Evolutionary conservation across 192 early-diverging fungal species (phyloP), one percentile per base, ranked within the genome.

Genomic region (Hyaloraphidium curvatum): DNA sequence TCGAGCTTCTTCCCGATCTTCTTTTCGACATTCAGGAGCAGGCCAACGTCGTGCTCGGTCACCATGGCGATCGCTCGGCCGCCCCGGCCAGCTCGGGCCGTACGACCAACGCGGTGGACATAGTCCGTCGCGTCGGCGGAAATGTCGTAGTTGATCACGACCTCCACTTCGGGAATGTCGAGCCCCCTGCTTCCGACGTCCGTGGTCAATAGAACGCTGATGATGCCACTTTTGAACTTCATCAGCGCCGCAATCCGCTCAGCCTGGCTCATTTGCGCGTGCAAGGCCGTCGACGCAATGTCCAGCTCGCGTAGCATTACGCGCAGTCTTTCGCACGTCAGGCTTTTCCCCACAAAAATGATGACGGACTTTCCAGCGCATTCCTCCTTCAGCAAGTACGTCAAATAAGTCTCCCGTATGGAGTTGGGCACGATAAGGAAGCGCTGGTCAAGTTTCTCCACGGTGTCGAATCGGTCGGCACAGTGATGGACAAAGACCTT

Each of bases 31-130:
- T 87, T 86, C 23, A 87, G 79, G 9, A 99, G 57, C 31, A 96
- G 64, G 55, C 86, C 69, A 35, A 97, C 76, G 60, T 99, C 87
- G 17, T 75, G 69, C 65, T 91, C 86, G 0, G 84, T 61, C 30
- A 64, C 81, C 28, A 98, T 75, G 0, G 91, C 86, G 21, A 99
- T 53, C 2, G 95, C 80, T 31, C 80, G 65, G 64, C 95, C 95
- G 25, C 83, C 89, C 28, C 86, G 62, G 9, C 96, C 91, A 0
- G 96, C 96, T 69, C 96, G 78, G 14, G 95, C 95, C 3, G 95
- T 97, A 68, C 95, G 84, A 48, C 96, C 96, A 2, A 99, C 90
- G 28, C 96, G 74, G 63, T 99, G 96, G 53, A 99, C 87, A 54
- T 99, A 99, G 62, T 93, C 91, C 33, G 89, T 86, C 3, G 93